Evolutionary conservation across 768 basidiomycete genomes (phyloP).

Genomic region (Amanita polypyramis): DNA sequence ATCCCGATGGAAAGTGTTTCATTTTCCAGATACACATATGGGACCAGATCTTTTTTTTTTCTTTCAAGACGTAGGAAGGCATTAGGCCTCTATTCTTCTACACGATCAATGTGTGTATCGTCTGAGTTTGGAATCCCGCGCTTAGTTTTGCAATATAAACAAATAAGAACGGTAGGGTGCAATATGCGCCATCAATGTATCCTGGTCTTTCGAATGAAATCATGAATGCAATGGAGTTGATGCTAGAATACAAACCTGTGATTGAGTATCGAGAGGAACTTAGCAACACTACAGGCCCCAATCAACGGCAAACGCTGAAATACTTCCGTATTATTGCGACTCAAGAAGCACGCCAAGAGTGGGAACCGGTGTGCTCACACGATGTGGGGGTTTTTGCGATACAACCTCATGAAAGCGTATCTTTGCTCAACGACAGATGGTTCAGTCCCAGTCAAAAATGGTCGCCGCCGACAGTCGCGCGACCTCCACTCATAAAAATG

Average conservation of each 20-base stretch:
- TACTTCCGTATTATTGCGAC: no score
- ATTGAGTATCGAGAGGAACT: constrained; percentile 10
- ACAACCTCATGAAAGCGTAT: no score
- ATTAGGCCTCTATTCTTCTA: constrained; percentile 7
- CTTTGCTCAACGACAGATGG: no score
- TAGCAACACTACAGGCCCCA: constrained; percentile 6
- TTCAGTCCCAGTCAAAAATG: no score
- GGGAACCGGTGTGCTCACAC: no score
- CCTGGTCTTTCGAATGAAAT: constrained; percentile 7
- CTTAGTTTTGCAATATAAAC: constrained; percentile 8
- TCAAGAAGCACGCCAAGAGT: no score
- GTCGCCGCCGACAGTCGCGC: no score
- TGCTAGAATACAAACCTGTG: constrained; percentile 6
- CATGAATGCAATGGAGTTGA: constrained; percentile 3
- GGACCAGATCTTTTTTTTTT: constrained; percentile 12
- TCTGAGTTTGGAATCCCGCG: not conserved
- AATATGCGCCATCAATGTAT: constrained; percentile 8
- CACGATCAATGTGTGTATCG: constrained; percentile 5
- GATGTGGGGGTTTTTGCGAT: no score
- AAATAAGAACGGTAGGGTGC: constrained; percentile 2
- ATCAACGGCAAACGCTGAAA: no score
- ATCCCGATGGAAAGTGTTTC: constrained; percentile 8
- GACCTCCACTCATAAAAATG: no score
- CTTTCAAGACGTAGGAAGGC: constrained; percentile 10
- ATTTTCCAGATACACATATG: constrained; percentile 10